Evolutionary conservation across 495 filamentous ascomycete genomes (phyloP).

Genomic region (Xylaria palmicola): DNA sequence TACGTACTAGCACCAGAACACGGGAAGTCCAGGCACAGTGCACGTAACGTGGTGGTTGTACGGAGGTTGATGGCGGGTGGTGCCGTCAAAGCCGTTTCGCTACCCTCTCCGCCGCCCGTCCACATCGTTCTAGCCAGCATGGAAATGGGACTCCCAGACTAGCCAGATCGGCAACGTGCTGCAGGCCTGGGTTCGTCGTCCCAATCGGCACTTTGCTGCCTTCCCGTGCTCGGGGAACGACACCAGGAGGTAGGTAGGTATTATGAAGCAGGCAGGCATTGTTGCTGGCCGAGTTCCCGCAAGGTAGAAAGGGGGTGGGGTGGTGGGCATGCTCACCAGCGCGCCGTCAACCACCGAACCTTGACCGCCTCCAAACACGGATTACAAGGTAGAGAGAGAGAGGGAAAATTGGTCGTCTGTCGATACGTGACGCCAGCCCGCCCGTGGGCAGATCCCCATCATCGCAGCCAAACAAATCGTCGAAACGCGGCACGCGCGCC

Average conservation of each 20-base stretch:
- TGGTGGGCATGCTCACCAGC: background rate
- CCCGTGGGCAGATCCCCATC: background rate
- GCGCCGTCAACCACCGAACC: background rate
- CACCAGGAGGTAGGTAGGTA: no score
- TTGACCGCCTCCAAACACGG: constrained; percentile 12
- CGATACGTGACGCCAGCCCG: background rate
- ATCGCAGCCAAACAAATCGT: constrained; percentile 10
- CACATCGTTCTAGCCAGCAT: background rate
- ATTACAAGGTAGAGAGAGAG: background rate
- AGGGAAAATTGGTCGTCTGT: background rate
- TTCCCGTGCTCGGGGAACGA: background rate
- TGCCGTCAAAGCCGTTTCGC: constrained; percentile 14
- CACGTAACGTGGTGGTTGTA: no score
- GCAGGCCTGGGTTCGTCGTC: constrained; percentile 1
- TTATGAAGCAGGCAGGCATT: background rate
- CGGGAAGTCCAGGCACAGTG: no score
- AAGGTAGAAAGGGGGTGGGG: background rate
- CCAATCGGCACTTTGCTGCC: constrained; percentile 3
- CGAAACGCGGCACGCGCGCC: constrained; percentile 5
- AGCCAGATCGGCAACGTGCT: constrained; percentile 5
- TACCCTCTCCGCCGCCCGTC: background rate
- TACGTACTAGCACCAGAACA: no score
- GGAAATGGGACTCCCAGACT: background rate
- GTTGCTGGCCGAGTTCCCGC: background rate
- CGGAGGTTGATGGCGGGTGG: constrained; percentile 4